Conservation (phyloP, 2,329 filamentous ascomycete species). For the Claviceps paspali region DNA sequence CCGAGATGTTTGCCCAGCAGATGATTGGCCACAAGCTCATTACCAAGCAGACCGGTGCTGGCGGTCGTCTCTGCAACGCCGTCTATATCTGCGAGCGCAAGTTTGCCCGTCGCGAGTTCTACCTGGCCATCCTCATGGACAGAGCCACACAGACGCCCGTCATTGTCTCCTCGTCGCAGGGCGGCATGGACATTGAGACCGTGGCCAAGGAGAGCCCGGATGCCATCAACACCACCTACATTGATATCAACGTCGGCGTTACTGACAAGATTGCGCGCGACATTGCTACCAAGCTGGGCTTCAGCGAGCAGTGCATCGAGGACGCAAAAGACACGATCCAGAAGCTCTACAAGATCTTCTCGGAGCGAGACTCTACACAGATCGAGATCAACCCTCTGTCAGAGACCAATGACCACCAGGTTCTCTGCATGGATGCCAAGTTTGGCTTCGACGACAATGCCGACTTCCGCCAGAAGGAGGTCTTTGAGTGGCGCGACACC, state of each 20-base stretch:
- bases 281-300: constrained; percentile 84
- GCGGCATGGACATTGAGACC: constrained; percentile 97
- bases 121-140: constrained; percentile 98
- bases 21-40: constrained; percentile 99
- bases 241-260: constrained; percentile 88
- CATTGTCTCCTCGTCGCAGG: constrained; percentile 94
- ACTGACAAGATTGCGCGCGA: constrained; percentile 87
- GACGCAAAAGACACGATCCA: constrained; percentile 93
- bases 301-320: constrained; percentile 94
- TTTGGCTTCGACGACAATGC: constrained; percentile 98
- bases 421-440: constrained; percentile 99
- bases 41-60: constrained; percentile 96
- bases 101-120: constrained; percentile 97
- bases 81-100: constrained; percentile 99
- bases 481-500: constrained; percentile 86
- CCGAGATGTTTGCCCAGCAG: constrained; percentile 94
- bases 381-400: constrained; percentile 99
- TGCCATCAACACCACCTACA: constrained; percentile 83
- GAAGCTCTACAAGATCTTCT: constrained; percentile 98
- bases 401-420: constrained; percentile 95
- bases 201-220: constrained; percentile 97
- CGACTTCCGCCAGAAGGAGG: constrained; percentile 92
- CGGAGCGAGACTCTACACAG: constrained; percentile 95
- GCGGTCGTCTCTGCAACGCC: constrained; percentile 84
- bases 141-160: constrained; percentile 79